phyloP scores from a whole-genome alignment of 1,139 yeast genomes.

The Saccharomyces hybrid region DNA sequence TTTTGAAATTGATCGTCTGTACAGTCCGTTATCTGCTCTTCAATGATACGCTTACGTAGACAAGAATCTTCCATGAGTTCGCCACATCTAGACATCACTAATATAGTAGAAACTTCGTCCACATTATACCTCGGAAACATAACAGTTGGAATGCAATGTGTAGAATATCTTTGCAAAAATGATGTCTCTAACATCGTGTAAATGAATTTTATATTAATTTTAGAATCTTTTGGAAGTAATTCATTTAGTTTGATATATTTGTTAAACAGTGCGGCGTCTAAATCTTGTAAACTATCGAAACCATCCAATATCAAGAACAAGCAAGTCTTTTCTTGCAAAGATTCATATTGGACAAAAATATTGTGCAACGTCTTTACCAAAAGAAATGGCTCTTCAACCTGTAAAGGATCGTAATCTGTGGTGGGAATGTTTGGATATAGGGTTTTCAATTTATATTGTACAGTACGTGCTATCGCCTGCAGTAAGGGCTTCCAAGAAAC shows the following conservation, averaged over 20 bases:
- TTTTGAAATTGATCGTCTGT: constrained; percentile 12
- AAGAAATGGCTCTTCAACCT: constrained; percentile 28
- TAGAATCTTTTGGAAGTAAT: constrained; percentile 14
- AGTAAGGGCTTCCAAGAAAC: constrained; percentile 30
- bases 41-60: constrained; percentile 8
- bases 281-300: constrained; percentile 27
- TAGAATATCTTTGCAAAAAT: constrained; percentile 24
- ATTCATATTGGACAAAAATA: constrained; percentile 15
- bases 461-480: constrained; percentile 25
- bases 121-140: constrained; percentile 28
- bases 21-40: constrained; percentile 10
- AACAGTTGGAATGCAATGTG: constrained; percentile 24
- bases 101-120: constrained; percentile 19
- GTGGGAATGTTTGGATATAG: constrained; percentile 11
- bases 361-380: constrained; percentile 19
- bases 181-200: constrained; percentile 20
- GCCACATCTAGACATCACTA: constrained; percentile 14
- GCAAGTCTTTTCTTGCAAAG: constrained; percentile 7
- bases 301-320: constrained; percentile 27
- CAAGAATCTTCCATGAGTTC: constrained; percentile 13
- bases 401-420: constrained; percentile 25
- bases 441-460: constrained; percentile 16
- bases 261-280: constrained; percentile 27
- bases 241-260: constrained; percentile 26
- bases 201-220: constrained; percentile 22